Evolutionary conservation across 2,329 filamentous ascomycete genomes (phyloP), one percentile per base, ranked within the genome.

Genomic region (Rhynchosporium graminicola): DNA sequence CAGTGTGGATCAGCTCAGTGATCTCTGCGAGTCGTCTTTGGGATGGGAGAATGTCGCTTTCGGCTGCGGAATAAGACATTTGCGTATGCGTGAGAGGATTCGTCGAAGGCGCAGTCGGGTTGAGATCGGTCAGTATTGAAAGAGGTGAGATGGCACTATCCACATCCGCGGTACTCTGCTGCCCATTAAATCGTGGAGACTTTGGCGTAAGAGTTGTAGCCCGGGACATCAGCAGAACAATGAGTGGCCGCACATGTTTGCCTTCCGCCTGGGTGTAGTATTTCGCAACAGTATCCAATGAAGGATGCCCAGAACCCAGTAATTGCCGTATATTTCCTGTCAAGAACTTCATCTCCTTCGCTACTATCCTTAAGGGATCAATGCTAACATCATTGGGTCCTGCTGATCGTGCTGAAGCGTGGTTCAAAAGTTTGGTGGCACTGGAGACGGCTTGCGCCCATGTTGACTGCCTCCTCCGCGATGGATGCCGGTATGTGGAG

Each of bases 201-300:
- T 93, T 80, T 80, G 91, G 77, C 82, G 90, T 82, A 60, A 92
- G 79, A n/a, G 92, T 86, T 1, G 94, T 97, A 4, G 95, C 95
- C 74, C 93, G 86, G 65, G 93, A 94, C 94, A 99, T 98, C 71
- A 99, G 87, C 65, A 99, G 85, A 36, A 99, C 93, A 65, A 99
- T 89, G 76, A 97, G 85, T 36, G 95, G 95, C 69, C 95, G 88
- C 70, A 99, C 88, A 77, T 98, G 95, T 80, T 99, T 99, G 66
- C 95, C 95, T 80, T 98, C 92, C 63, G 91, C 91, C 72, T 94
- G 90, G 28, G 95, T 97, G 77, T 99, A 99, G 81, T 99, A 99
- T 78, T 99, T 99, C 58, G 95, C 92, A 33, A 93, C 94, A 47
- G 91, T 93, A 74, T 98, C 95, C 64, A 99, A 84, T 51, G 93